Evolutionary conservation across 2,329 filamentous ascomycete genomes (phyloP).

Genomic region (Exophiala sp.): DNA sequence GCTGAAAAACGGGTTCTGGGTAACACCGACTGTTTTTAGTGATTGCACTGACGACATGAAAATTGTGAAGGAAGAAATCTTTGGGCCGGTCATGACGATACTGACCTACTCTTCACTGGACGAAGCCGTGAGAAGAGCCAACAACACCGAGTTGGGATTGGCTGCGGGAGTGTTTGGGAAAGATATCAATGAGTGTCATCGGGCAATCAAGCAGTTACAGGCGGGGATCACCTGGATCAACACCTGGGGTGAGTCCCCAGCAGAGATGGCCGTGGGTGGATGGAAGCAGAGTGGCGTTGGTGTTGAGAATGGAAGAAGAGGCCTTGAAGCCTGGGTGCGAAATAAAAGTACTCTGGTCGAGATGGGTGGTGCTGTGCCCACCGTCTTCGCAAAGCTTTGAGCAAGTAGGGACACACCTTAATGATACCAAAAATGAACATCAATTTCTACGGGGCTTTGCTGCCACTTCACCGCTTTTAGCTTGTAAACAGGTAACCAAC

Average conservation of each 20-base stretch:
- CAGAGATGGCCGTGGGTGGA: constrained; percentile 87
- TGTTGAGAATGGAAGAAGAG: constrained; percentile 78
- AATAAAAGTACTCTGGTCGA: constrained; percentile 89
- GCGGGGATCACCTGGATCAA: constrained; percentile 92
- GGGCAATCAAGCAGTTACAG: constrained; percentile 66
- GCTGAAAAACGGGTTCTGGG: constrained; percentile 70
- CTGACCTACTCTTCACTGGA: constrained; percentile 68
- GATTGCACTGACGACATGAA: constrained; percentile 80
- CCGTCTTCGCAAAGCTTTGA: constrained; percentile 69
- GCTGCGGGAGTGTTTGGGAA: constrained; percentile 80
- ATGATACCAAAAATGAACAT: background rate
- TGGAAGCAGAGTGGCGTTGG: constrained; percentile 90
- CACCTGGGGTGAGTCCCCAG: constrained; percentile 87
- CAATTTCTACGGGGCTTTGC: no score
- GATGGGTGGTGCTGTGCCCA: constrained; percentile 67
- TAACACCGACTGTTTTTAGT: constrained; percentile 79
- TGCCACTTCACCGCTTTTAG: no score
- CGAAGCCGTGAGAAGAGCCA: constrained; percentile 69
- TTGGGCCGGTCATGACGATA: constrained; percentile 81
- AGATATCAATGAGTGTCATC: constrained; percentile 70
- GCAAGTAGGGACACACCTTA: background rate
- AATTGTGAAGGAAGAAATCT: constrained; percentile 79
- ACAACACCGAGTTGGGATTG: constrained; percentile 72
- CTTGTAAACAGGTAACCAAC: background rate
- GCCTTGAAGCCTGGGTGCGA: constrained; percentile 75